phyloP scores from a whole-genome alignment of 1,284 basidiomycete genomes.

The Schizophyllum commune region DNA sequence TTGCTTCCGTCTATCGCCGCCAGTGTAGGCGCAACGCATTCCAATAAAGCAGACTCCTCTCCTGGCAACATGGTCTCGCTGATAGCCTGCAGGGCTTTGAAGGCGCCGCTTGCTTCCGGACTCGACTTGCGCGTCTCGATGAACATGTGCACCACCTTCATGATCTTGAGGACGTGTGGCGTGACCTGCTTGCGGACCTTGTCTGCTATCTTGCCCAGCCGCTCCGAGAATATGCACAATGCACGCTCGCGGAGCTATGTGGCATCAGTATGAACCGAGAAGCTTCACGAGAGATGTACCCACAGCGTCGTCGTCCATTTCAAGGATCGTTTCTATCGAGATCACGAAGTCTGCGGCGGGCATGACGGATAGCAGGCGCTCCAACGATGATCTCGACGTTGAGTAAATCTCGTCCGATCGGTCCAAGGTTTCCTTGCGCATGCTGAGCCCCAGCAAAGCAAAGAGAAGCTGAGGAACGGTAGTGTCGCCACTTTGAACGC shows the following conservation, averaged over 20 bases:
- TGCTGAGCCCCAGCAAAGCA: background rate
- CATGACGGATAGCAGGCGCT: constrained; percentile 48
- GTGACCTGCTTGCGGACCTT: constrained; percentile 48
- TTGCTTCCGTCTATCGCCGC: constrained; percentile 32
- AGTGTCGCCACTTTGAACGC: background rate
- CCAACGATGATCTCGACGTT: constrained; percentile 42
- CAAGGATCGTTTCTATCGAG: constrained; percentile 45
- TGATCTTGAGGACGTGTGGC: constrained; percentile 41
- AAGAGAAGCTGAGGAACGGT: background rate
- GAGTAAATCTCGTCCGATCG: constrained; percentile 30
- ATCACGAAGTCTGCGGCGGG: constrained; percentile 59
- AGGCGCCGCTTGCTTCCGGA: constrained; percentile 34
- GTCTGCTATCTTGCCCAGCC: constrained; percentile 55
- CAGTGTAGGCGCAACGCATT: constrained; percentile 52
- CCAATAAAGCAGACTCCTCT: constrained; percentile 61
- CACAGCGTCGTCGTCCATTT: constrained; percentile 42
- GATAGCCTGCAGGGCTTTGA: constrained; percentile 54
- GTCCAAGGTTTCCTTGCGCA: background rate
- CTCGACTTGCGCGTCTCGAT: constrained; percentile 35
- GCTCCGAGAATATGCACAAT: constrained; percentile 58
- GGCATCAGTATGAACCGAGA: background rate
- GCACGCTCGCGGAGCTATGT: constrained; percentile 53
- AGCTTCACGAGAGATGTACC: constrained; percentile 4
- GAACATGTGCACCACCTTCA: constrained; percentile 40
- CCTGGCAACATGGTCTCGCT: constrained; percentile 47